These are phyloP conservation scores for Graphilbum sp. DNA, from an alignment of 2,329 filamentous ascomycete species.

Conservation along the genomic window DNA sequence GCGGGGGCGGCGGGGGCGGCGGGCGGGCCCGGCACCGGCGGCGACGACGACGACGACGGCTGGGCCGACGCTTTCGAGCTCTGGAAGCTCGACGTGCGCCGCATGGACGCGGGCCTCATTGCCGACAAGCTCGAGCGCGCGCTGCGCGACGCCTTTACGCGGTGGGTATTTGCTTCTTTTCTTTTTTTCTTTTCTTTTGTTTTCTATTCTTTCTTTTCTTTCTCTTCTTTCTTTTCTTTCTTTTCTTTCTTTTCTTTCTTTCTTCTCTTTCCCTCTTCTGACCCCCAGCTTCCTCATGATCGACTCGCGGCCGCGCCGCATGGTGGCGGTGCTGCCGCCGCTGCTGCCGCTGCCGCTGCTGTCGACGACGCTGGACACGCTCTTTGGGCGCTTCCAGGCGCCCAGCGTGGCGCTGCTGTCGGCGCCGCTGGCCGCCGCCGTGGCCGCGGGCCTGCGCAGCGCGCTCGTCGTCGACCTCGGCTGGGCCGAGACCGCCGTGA, in stretches of 20 bases:
- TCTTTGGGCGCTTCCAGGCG: constrained; percentile 69
- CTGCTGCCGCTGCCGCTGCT: constrained; percentile 10
- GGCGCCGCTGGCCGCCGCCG: constrained; percentile 53
- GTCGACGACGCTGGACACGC: constrained; percentile 51
- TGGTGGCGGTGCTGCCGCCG: constrained; percentile 52
- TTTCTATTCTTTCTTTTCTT: no score
- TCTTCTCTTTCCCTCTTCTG: no score
- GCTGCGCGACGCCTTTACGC: constrained; percentile 66
- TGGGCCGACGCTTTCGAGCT: constrained; percentile 57
- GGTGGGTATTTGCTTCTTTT: constrained; percentile 48
- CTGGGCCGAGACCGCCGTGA: constrained; percentile 79
- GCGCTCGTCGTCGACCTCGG: constrained; percentile 79
- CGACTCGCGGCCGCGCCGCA: constrained; percentile 58
- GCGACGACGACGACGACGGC: no score
- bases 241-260: no score
- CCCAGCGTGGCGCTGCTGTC: constrained; percentile 71
- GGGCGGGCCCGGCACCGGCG: no score
- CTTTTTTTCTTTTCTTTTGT: no score
- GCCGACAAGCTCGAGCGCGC: constrained; percentile 76
- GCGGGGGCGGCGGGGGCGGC: no score
- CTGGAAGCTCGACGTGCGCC: constrained; percentile 60
- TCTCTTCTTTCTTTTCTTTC: no score
- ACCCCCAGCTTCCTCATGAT: constrained; percentile 41
- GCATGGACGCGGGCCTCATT: constrained; percentile 61
- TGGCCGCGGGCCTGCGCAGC: constrained; percentile 72